These are phyloP conservation scores for Fraxinus ornus DNA, from an alignment of 305 asterid species.

Conservation along the genomic window DNA sequence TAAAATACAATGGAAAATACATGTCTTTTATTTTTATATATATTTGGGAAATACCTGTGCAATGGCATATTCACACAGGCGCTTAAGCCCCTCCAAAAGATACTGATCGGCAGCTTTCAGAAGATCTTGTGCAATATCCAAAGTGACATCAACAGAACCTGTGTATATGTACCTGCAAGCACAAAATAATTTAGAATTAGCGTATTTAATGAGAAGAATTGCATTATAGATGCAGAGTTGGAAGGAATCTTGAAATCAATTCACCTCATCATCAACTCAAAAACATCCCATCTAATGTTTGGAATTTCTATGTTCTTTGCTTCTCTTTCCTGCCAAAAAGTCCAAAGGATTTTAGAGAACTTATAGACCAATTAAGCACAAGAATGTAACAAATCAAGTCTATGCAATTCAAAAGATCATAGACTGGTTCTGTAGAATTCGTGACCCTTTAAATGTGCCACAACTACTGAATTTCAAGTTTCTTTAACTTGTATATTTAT, in stretches of 20 bases:
- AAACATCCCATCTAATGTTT: conserved; percentile 93
- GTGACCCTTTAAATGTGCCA: background rate
- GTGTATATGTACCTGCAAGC: conserved; percentile 80
- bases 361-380: conserved; percentile 2
- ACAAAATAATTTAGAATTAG: conserved; percentile 11
- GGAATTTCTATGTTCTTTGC: conserved; percentile 98
- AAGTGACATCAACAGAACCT: conserved; percentile 78
- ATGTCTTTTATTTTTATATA: background rate
- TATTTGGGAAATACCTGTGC: conserved; percentile 61
- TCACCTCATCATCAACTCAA: conserved; percentile 99
- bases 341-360: background rate
- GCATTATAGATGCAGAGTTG: background rate
- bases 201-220: background rate
- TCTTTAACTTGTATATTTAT: background rate
- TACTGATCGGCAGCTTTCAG: conserved; percentile 97
- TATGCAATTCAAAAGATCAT: background rate
- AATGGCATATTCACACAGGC: conserved; percentile 84
- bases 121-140: conserved; percentile 92
- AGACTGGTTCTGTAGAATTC: background rate
- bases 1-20: background rate
- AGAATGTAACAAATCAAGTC: background rate
- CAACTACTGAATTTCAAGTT: background rate
- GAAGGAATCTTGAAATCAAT: conserved; percentile 7
- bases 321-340: conserved; percentile 77
- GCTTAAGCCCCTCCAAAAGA: conserved; percentile 94